A percentile compares a stretch with the other conserved stretches of the same genome.
These are phyloP conservation scores for Colletotrichum magnum DNA, from an alignment of 2,329 filamentous ascomycete species.

Conservation along the genomic window DNA sequence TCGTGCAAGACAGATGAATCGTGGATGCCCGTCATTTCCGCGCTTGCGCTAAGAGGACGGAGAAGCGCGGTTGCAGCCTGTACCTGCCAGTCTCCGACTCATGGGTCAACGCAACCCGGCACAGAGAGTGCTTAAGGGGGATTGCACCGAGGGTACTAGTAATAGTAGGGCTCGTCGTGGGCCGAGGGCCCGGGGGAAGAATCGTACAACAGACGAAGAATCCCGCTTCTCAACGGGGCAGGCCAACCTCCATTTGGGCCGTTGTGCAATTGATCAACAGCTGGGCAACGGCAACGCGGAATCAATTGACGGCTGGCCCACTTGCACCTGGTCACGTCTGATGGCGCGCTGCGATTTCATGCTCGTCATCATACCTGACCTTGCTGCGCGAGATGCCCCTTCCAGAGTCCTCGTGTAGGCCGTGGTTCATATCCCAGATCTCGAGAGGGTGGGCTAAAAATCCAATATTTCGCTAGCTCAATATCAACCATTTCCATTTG, in stretches of 20 bases:
- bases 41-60: constrained; percentile 30
- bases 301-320: constrained; percentile 18
- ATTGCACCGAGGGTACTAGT: constrained; percentile 1
- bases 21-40: constrained; percentile 30
- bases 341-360: constrained; percentile 23
- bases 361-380: constrained; percentile 28
- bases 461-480: constrained; percentile 32
- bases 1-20: constrained; percentile 22
- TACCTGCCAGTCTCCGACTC: constrained; percentile 18
- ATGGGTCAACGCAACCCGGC: constrained; percentile 16
- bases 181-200: constrained; percentile 9
- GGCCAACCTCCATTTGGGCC: constrained; percentile 9
- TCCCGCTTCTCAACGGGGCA: background rate
- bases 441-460: constrained; percentile 23
- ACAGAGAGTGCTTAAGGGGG: background rate
- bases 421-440: constrained; percentile 17
- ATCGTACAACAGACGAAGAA: background rate
- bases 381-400: background rate
- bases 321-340: constrained; percentile 16
- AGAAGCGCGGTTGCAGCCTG: constrained; percentile 31
- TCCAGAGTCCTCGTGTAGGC: constrained; percentile 2
- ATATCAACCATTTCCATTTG: constrained; percentile 29
- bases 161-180: background rate
- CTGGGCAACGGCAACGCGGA: constrained; percentile 26
- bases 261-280: constrained; percentile 8